A percentile compares a stretch with the other conserved stretches of the same genome.
These are phyloP conservation scores for Trametes villosa DNA, from an alignment of 768 basidiomycete species.

Conservation along the genomic window DNA sequence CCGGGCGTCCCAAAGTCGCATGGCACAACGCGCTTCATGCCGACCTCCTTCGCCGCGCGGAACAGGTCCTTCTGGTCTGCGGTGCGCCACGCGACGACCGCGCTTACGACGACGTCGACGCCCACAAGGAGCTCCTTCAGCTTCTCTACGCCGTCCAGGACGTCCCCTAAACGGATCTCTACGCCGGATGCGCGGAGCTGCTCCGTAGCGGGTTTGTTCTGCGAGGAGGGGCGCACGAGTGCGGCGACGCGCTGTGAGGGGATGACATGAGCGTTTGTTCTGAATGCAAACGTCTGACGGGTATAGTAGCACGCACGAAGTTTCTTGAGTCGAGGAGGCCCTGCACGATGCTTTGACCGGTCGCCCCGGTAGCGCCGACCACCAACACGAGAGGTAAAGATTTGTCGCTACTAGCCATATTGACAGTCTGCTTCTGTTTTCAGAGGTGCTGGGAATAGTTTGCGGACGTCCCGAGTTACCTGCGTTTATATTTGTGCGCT, in stretches of 20 bases:
- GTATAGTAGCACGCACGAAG: constrained; percentile 20
- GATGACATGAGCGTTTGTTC: too few species aligned
- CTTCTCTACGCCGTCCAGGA: constrained; percentile 15
- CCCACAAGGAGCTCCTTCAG: constrained; percentile 25
- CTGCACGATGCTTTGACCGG: constrained; percentile 23
- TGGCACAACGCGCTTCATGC: constrained; percentile 31
- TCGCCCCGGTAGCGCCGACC: constrained; percentile 29
- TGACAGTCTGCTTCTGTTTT: too few species aligned
- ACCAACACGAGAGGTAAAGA: constrained; percentile 29
- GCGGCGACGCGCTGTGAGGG: not conserved
- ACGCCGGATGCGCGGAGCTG: constrained; percentile 21
- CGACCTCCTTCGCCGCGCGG: constrained; percentile 27
- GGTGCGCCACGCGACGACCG: constrained; percentile 5
- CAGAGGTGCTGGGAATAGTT: too few species aligned
- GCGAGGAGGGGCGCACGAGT: constrained; percentile 23
- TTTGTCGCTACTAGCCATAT: too few species aligned
- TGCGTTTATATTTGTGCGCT: too few species aligned
- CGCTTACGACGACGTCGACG: constrained; percentile 24
- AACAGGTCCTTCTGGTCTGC: constrained; percentile 23
- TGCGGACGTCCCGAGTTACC: too few species aligned
- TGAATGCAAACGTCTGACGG: not conserved
- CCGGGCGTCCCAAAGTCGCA: constrained; percentile 30
- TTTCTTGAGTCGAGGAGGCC: constrained; percentile 21
- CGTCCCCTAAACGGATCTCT: constrained; percentile 25
- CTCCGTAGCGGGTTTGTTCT: constrained; percentile 21